phyloP scores from a whole-genome alignment of 2,329 filamentous ascomycete species.

The Septoria petroselini region DNA sequence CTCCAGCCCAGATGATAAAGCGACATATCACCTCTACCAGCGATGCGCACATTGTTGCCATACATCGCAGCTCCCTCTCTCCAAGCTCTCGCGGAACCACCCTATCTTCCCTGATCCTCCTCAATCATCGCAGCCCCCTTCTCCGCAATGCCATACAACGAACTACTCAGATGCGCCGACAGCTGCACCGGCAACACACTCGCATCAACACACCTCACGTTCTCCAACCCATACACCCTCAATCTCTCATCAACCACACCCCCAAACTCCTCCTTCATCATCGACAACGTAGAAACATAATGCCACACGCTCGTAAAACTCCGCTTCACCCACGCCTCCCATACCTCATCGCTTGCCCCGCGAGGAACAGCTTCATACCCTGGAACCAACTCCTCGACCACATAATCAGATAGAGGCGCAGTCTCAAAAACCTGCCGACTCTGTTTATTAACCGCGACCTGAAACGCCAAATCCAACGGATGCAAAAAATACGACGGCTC shows the following conservation, averaged over 20 bases:
- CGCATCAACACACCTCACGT: conserved; percentile 40
- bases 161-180: conserved; percentile 28
- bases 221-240: conserved; percentile 39
- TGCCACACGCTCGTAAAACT: conserved; percentile 33
- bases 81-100: no score
- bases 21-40: no score
- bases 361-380: conserved; percentile 17
- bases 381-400: conserved; percentile 32
- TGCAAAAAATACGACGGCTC: conserved; percentile 46
- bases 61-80: no score
- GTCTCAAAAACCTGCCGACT: conserved; percentile 34
- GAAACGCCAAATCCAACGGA: conserved; percentile 39
- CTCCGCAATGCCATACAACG: conserved; percentile 36
- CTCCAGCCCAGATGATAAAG: no score
- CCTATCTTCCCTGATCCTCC: conserved; percentile 15
- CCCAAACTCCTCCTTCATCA: conserved; percentile 32
- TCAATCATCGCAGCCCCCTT: conserved; percentile 40
- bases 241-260: conserved; percentile 40
- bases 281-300: conserved; percentile 32
- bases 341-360: conserved; percentile 22
- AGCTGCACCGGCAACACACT: conserved; percentile 32
- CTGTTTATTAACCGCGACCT: conserved; percentile 37
- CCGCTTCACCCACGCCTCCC: conserved; percentile 29
- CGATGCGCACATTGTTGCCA: no score
- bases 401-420: conserved; percentile 30